Evolutionary conservation across 179 eudicot genomes (phyloP), one percentile per base, ranked within the genome.

Genomic region (Silene coronaria): DNA sequence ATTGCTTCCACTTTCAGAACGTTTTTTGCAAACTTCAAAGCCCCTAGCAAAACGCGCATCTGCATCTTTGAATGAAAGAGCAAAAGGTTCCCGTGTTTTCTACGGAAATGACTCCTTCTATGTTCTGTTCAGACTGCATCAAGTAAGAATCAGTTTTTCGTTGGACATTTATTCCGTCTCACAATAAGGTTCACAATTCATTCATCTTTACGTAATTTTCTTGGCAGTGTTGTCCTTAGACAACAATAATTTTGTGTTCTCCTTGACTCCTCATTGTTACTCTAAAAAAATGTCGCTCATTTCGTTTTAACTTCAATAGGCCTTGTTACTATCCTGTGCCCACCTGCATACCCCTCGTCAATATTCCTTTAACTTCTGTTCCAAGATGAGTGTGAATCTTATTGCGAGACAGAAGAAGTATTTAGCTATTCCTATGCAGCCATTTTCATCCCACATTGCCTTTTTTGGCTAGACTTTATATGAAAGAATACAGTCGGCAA

Each of bases 71-170:
- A 81, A 67, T 66, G 88, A 67, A 42, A 84, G 79, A 59, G 75
- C 72, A 77, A 82, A 80, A 76, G 83, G 75, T 42, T 86, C 92
- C 67, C 82, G 83, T 38, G 76, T 94, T 27, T 92, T 94, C 72
- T 92, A 92, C 80, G 97, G 94, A 74, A 92, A 84, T 78, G 96
- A 94, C 79, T 80, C 88, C 66, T 86, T 89, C 79, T 92, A 94
- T 88, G 90, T 92, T 45, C 89, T 94, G 62, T 86, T 94, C 72
- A 88, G 97, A 82, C 91, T 92, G 69, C 97, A 92, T 85, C 97
- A 85, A 71, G 99, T 92, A 85, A 79, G 88, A 32, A 61, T 28
- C 27, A 2, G 59, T 72, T 75, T 58, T 42, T 16, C n/a, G 12
- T 70, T 27, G 55, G 22, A 32, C 32, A 72, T 61, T 27, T 61